Percentiles rank a stretch among this genome's conserved stretches.
These are phyloP conservation scores for Fusarium coicis DNA, from an alignment of 2,329 filamentous ascomycete species.

Conservation along the genomic window DNA sequence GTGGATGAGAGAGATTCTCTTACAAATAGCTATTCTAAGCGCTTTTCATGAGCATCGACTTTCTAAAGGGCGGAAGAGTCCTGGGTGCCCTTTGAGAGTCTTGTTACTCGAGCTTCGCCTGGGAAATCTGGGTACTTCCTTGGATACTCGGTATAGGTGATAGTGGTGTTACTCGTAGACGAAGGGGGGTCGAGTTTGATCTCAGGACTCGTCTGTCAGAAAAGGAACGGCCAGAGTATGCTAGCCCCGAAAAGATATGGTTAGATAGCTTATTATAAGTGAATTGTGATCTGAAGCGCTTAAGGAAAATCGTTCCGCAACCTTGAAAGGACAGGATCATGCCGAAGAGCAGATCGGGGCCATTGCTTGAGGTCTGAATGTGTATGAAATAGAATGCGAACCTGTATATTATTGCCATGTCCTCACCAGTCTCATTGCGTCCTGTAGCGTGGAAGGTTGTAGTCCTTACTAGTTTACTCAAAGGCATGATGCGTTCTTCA, in stretches of 20 bases:
- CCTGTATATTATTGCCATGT: no score
- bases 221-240: neutral
- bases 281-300: neutral
- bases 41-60: neutral
- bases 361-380: neutral
- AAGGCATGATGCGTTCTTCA: neutral
- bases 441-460: neutral
- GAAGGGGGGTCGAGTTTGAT: no score
- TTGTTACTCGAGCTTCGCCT: neutral
- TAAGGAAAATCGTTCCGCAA: no score
- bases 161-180: neutral
- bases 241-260: rapidly evolving
- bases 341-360: neutral
- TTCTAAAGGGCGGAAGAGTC: neutral
- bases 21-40: neutral
- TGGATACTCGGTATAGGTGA: no score
- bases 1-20: neutral
- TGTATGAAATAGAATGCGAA: no score
- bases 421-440: neutral
- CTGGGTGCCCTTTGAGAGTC: neutral
- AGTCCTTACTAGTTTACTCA: neutral
- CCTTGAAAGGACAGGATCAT: neutral
- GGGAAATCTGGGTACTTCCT: no score
- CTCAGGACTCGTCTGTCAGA: no score
- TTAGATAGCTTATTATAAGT: neutral